Evolutionary conservation across 176 grass and related monocot species (phyloP).

Genomic region (Oryza meridionalis): DNA sequence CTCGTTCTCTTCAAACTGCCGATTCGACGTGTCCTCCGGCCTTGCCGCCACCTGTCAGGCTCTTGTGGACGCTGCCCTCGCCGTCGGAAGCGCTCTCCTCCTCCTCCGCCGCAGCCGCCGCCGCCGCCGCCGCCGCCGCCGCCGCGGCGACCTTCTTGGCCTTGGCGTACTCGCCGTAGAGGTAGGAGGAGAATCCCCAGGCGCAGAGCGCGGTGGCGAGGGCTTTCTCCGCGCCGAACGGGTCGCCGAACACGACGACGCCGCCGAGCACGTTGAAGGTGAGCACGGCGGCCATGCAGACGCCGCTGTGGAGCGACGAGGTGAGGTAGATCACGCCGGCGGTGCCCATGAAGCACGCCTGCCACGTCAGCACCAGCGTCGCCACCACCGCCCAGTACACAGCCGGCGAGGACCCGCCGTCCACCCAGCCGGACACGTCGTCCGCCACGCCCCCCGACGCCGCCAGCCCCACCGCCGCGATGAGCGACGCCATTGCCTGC

Average conservation of each 20-base stretch:
- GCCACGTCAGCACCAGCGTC: slow-evolving; percentile 70
- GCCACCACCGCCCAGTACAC: slow-evolving; percentile 65
- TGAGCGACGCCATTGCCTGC: slow-evolving; percentile 54
- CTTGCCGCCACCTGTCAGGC: not conserved
- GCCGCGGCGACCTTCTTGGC: not conserved
- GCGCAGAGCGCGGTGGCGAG: slow-evolving; percentile 70
- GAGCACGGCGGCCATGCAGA: slow-evolving; percentile 90
- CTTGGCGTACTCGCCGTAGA: slow-evolving; percentile 84
- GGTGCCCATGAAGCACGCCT: slow-evolving; percentile 96
- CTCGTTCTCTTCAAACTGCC: slow-evolving; percentile 30
- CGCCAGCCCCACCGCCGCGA: slow-evolving; percentile 52
- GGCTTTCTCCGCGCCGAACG: slow-evolving; percentile 72
- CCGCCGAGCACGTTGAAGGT: slow-evolving; percentile 72
- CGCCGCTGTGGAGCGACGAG: slow-evolving; percentile 81
- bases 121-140: not conserved
- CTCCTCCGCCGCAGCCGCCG: not conserved
- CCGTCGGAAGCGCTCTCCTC: not conserved
- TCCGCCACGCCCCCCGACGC: slow-evolving; percentile 42
- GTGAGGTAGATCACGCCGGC: slow-evolving; percentile 79
- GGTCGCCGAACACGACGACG: slow-evolving; percentile 70
- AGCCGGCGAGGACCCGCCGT: slow-evolving; percentile 13
- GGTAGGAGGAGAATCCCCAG: slow-evolving; percentile 85
- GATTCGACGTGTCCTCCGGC: slow-evolving; percentile 1
- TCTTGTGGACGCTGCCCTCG: slow-evolving; percentile 24
- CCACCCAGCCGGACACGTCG: slow-evolving; percentile 43